A percentile compares a stretch with the other conserved stretches of the same genome.
Conservation (phyloP, 306 rosid genomes). For the Dryas octopetala region DNA sequence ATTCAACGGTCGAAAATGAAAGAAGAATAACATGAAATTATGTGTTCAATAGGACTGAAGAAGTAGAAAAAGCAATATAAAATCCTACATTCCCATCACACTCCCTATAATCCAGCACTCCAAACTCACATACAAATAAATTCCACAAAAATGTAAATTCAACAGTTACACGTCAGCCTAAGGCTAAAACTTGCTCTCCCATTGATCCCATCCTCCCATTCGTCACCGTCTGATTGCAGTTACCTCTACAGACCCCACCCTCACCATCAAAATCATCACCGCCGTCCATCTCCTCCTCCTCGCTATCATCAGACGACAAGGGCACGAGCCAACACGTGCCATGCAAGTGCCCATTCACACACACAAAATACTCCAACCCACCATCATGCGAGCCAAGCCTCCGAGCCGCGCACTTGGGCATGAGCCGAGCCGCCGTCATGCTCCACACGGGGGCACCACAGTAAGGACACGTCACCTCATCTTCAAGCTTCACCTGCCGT, state of each 20-base stretch:
- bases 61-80: not conserved
- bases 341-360: conserved; percentile 59
- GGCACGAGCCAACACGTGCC: conserved; percentile 66
- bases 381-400: conserved; percentile 62
- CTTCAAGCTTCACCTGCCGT: conserved; percentile 44
- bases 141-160: not conserved
- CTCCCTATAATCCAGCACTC: too few relatives aligned
- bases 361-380: conserved; percentile 56
- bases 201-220: conserved; percentile 26
- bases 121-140: not conserved
- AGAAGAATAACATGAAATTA: not conserved
- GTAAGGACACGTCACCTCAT: conserved; percentile 45
- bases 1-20: not conserved
- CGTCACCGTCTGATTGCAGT: conserved; percentile 22
- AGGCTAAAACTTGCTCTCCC: conserved; percentile 15
- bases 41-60: not conserved
- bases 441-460: conserved; percentile 66
- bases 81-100: not conserved
- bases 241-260: conserved; percentile 11
- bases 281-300: not conserved
- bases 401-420: conserved; percentile 60
- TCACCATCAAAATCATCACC: not conserved
- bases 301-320: conserved; percentile 47
- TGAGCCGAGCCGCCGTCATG: conserved; percentile 58
- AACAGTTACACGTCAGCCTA: not conserved